Evolutionary conservation across 306 rosid species (phyloP).

Genomic region (Mimosa bimucronata): DNA sequence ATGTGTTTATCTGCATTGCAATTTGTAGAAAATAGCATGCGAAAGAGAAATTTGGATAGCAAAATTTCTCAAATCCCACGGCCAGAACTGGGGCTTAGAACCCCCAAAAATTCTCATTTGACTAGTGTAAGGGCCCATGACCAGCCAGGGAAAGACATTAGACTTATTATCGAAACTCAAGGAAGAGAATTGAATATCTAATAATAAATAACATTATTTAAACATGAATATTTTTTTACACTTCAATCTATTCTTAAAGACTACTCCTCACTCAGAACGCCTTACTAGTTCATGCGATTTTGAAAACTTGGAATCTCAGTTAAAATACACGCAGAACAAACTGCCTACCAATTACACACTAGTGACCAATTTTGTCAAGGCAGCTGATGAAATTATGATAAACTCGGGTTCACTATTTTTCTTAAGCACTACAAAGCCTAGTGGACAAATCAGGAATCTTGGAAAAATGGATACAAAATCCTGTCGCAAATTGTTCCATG

Average conservation of each 20-base stretch:
- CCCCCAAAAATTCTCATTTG: conserved; percentile 51
- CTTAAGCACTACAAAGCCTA: background rate
- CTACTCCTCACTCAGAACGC: too few relatives aligned
- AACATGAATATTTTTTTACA: too few relatives aligned
- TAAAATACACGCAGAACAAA: conserved; percentile 19
- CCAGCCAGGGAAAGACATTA: too few relatives aligned
- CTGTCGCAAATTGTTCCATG: conserved; percentile 25
- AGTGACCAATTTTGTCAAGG: background rate
- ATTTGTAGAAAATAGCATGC: conserved; percentile 48
- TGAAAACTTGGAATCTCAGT: conserved; percentile 22
- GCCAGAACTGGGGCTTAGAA: conserved; percentile 65
- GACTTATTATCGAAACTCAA: too few relatives aligned
- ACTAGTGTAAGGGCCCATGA: too few relatives aligned
- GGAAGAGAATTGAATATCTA: too few relatives aligned
- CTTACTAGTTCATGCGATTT: background rate
- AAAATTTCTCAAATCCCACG: conserved; percentile 61
- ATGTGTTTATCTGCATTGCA: conserved; percentile 60
- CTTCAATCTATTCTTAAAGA: background rate
- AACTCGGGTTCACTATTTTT: background rate
- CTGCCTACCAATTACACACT: conserved; percentile 13
- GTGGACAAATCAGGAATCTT: background rate
- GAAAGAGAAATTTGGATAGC: conserved; percentile 51
- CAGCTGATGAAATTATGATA: background rate
- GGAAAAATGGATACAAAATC: conserved; percentile 33
- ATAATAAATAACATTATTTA: too few relatives aligned